Evolutionary conservation across 371 early-diverging fungal genomes (phyloP).

Genomic region (Mortierella sp.): DNA sequence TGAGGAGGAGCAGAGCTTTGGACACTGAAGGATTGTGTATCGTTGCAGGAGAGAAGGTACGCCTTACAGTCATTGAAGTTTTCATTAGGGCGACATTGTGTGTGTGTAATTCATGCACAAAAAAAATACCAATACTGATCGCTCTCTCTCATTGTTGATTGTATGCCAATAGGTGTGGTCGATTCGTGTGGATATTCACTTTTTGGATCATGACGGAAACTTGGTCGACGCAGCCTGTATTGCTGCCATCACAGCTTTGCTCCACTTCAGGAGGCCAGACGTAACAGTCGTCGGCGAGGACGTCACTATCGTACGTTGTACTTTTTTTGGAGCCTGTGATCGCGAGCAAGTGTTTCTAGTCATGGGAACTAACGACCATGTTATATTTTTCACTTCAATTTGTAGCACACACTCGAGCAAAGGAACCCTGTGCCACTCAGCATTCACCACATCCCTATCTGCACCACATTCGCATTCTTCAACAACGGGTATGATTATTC

Average conservation of each 20-base stretch:
- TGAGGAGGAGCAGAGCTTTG: slow-evolving; percentile 88
- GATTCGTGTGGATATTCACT: slow-evolving; percentile 91
- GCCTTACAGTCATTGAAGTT: background rate
- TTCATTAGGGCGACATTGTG: too few relatives aligned
- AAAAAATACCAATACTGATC: too few relatives aligned
- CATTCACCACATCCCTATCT: slow-evolving; percentile 95
- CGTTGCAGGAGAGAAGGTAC: slow-evolving; percentile 92
- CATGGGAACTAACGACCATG: background rate
- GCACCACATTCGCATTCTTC: slow-evolving; percentile 92
- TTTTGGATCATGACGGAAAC: slow-evolving; percentile 96
- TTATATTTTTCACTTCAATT: background rate
- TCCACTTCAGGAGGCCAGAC: slow-evolving; percentile 95
- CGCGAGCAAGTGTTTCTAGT: too few relatives aligned
- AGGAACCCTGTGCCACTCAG: slow-evolving; percentile 93
- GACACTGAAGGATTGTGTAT: slow-evolving; percentile 98
- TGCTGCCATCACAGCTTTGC: slow-evolving; percentile 91
- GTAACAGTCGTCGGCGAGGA: slow-evolving; percentile 93
- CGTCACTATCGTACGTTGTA: slow-evolving; percentile 84
- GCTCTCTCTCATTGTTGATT: background rate
- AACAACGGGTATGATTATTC: slow-evolving; percentile 77
- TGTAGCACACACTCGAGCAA: slow-evolving; percentile 87
- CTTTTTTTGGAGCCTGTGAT: background rate
- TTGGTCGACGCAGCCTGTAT: slow-evolving; percentile 92
- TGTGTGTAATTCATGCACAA: too few relatives aligned
- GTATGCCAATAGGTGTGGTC: slow-evolving; percentile 82